Percentiles rank a stretch among this genome's conserved stretches.
These are phyloP conservation scores for Colletotrichum sidae DNA, from an alignment of 2,329 filamentous ascomycete genomes.

Conservation along the genomic window DNA sequence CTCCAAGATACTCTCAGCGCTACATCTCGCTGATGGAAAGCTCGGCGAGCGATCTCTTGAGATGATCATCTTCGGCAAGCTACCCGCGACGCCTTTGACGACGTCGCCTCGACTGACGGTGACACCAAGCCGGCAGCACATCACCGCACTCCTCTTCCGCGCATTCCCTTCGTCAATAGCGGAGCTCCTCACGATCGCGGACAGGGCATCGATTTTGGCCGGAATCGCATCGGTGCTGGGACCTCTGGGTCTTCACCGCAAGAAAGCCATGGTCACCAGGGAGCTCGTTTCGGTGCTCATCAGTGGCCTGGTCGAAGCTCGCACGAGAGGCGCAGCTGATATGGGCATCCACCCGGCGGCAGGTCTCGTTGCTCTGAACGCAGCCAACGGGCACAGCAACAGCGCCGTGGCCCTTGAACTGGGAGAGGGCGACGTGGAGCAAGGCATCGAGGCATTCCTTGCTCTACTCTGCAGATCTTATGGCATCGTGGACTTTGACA, in stretches of 20 bases:
- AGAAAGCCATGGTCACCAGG: conserved; percentile 90
- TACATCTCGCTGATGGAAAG: conserved; percentile 74
- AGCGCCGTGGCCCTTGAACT: conserved; percentile 70
- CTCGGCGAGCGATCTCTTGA: conserved; percentile 71
- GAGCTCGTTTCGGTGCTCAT: conserved; percentile 88
- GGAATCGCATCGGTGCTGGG: conserved; percentile 91
- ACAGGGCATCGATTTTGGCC: conserved; percentile 82
- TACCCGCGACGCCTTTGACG: conserved; percentile 62
- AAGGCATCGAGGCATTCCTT: conserved; percentile 73
- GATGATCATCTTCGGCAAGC: conserved; percentile 72
- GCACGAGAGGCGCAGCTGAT: conserved; percentile 94
- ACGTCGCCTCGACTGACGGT: conserved; percentile 68
- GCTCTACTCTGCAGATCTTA: conserved; percentile 72
- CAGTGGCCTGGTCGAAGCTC: conserved; percentile 86
- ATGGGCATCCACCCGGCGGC: conserved; percentile 95
- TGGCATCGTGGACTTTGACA: conserved; percentile 68
- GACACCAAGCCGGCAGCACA: conserved; percentile 69
- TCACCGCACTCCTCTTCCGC: conserved; percentile 73
- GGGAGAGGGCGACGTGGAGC: conserved; percentile 73
- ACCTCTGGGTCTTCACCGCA: conserved; percentile 82
- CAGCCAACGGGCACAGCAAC: conserved; percentile 60
- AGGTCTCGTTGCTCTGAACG: conserved; percentile 79
- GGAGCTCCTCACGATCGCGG: conserved; percentile 77
- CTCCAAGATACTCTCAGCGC: conserved; percentile 74
- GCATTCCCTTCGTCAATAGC: conserved; percentile 76